phyloP scores from a whole-genome alignment of 176 grass and related monocot genomes.

The Alloteropsis semialata region DNA sequence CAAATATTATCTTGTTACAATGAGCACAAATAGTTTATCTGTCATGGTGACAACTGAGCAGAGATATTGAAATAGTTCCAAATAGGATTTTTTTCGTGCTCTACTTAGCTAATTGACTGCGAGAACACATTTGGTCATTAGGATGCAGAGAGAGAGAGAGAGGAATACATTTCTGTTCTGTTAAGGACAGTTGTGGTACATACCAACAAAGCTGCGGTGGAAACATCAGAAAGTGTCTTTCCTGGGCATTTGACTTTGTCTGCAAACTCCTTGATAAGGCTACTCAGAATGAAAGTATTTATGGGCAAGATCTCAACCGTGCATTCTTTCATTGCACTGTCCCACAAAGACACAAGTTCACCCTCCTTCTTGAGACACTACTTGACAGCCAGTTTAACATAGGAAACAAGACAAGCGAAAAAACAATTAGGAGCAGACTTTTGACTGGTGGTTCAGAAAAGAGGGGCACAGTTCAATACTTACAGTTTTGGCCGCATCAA shows the following conservation, averaged over 20 bases:
- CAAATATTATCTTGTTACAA: neutral
- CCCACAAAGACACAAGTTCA: neutral
- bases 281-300: neutral
- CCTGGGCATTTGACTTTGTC: neutral
- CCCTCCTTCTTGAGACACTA: slow-evolving; percentile 6
- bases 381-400: slow-evolving; percentile 1
- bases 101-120: too few species aligned
- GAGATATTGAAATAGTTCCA: neutral
- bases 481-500: neutral
- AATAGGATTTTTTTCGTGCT: too few species aligned
- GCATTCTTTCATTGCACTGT: neutral
- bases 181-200: neutral
- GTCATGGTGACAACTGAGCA: neutral
- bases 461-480: neutral
- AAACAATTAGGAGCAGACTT: neutral
- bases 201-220: slow-evolving; percentile 1
- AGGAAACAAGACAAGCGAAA: neutral
- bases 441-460: neutral
- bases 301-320: neutral
- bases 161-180: neutral
- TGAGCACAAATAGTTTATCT: neutral
- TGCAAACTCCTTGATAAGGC: neutral
- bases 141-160: neutral
- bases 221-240: neutral
- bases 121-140: neutral